Evolutionary conservation across 1,139 yeast genomes (phyloP).

Genomic region (Magnusiomyces tetraspermus): DNA sequence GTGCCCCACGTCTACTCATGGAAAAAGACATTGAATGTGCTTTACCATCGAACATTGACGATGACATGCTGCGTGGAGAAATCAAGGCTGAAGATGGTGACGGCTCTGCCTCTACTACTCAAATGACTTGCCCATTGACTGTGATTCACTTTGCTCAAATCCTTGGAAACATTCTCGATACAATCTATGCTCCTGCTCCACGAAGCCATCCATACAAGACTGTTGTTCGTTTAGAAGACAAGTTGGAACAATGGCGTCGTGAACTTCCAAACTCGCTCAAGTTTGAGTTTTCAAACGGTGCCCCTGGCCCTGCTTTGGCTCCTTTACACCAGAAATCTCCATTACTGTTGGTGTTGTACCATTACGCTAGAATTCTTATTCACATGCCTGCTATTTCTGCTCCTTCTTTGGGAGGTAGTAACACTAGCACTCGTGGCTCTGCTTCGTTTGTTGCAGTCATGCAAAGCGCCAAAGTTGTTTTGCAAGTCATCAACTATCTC

Average conservation of each 20-base stretch:
- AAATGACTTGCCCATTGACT: constrained; percentile 22
- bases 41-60: constrained; percentile 60
- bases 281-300: constrained; percentile 60
- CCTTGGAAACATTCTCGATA: constrained; percentile 63
- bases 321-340: constrained; percentile 46
- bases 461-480: constrained; percentile 60
- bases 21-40: constrained; percentile 84
- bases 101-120: constrained; percentile 10
- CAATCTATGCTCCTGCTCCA: constrained; percentile 35
- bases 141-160: constrained; percentile 59
- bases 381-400: constrained; percentile 66
- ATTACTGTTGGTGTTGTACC: constrained; percentile 55
- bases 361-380: constrained; percentile 69
- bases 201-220: constrained; percentile 39
- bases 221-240: constrained; percentile 46
- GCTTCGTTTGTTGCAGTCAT: constrained; percentile 62
- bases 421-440: constrained; percentile 35
- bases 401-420: constrained; percentile 22
- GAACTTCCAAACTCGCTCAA: constrained; percentile 54
- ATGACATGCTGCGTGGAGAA: constrained; percentile 40
- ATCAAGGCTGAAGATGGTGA: constrained; percentile 29
- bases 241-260: constrained; percentile 70
- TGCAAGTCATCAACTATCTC: constrained; percentile 48
- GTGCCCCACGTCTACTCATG: constrained; percentile 70
- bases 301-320: constrained; percentile 35